phyloP scores from a whole-genome alignment of 2,329 filamentous ascomycete species.

The Diaporthe longicolla region DNA sequence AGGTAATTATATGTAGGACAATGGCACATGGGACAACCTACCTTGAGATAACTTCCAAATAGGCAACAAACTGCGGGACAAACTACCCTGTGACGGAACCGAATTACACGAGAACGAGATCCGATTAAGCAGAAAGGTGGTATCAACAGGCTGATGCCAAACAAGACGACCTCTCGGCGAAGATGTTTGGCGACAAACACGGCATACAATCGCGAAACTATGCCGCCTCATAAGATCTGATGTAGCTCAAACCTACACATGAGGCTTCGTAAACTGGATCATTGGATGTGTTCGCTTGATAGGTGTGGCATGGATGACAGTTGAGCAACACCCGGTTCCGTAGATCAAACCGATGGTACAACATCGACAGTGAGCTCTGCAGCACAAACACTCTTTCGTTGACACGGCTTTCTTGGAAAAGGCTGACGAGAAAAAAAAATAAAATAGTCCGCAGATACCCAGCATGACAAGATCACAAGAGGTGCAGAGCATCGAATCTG shows the following conservation, averaged over 20 bases:
- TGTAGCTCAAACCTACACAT: not conserved
- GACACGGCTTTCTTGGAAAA: not conserved
- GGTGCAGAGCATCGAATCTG: not conserved
- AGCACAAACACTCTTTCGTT: not conserved
- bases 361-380: not conserved
- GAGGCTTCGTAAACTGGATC: not conserved
- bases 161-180: not conserved
- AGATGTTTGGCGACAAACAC: not conserved
- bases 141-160: not conserved
- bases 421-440: not conserved
- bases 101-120: not conserved
- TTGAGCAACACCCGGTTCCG: not conserved
- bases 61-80: not conserved
- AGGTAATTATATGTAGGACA: not conserved
- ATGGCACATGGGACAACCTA: not conserved
- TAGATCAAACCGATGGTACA: not conserved
- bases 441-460: not conserved
- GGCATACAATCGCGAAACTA: not conserved
- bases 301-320: conserved; percentile 1
- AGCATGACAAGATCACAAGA: not conserved
- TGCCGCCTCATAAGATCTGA: not conserved
- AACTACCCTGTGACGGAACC: not conserved
- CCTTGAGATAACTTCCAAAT: too few species aligned
- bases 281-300: not conserved
- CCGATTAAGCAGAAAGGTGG: not conserved